Base-by-base conservation (phyloP, 306 rosid species). In the Malus orientalis region DNA sequence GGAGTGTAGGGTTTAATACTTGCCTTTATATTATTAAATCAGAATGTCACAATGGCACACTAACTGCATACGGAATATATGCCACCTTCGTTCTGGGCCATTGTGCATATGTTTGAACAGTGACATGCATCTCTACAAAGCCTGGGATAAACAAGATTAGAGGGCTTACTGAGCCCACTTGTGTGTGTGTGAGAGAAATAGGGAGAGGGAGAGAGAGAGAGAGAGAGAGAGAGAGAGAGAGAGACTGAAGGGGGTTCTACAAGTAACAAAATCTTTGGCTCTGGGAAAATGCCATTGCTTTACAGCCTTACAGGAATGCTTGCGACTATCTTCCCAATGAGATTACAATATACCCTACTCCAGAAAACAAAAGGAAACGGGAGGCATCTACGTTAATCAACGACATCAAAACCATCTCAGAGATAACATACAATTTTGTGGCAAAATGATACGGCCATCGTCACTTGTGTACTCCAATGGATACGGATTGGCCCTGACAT, bases 251-350 rank as follows among this genome's bases (percentile, higher is more conserved):
- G 29, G 19, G 54, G 54, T 49, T 29, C 20, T 14, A 18, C 27
- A 19, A 11, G 29, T 45, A 60, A 27, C 78, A 61, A 44, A 62
- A 74, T 59, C 45, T 33, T 44, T 45, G 78, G 60, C 78, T 42
- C 27, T 60, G 77, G 77, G 59, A 44, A 58, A 60, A 74, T 74
- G 45, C 69, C 77, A 20, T 40, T n/a, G n/a, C 13, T 40, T 36
- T 30, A 63, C 30, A 38, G 9, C 5, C 30, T 40, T 40, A 40
- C 54, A 67, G 23, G 55, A 67, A 60, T 60, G 70, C 77, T 61
- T 74, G 10, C 22, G 30, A 42, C 12, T 22, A 67, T n/a, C 54
- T 42, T 67, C 71, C 71, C 47, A 29, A 4, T 61, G 60, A 74
- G 60, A 45, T 12, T 6, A 74, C 78, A 19, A 27, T 61, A 74